These are phyloP conservation scores for Colletotrichum agaves DNA, from an alignment of 2,329 filamentous ascomycete species.

Conservation along the genomic window DNA sequence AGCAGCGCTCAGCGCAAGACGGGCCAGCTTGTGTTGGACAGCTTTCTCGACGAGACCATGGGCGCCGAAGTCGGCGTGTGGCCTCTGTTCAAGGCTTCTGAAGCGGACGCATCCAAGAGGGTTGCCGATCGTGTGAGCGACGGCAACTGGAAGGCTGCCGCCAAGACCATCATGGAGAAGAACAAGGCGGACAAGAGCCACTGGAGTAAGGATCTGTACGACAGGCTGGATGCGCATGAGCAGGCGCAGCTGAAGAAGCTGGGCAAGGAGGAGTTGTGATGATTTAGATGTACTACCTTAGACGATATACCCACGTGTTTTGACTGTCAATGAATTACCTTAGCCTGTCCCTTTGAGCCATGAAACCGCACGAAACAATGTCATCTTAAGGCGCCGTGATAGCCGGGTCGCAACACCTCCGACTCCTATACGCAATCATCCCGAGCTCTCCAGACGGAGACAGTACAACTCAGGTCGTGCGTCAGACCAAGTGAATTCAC, in stretches of 20 bases:
- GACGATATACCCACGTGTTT: conserved; percentile 25
- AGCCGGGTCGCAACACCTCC: too few species aligned
- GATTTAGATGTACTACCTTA: not conserved
- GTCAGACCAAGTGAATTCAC: too few species aligned
- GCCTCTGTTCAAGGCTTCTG: conserved; percentile 50
- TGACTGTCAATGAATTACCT: not conserved
- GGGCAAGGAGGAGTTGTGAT: conserved; percentile 45
- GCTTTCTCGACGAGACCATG: conserved; percentile 74
- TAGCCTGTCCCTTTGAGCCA: too few species aligned
- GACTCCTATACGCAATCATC: too few species aligned
- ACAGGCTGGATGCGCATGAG: conserved; percentile 34
- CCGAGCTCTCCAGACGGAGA: too few species aligned
- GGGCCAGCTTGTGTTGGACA: conserved; percentile 70
- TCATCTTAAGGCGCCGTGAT: too few species aligned
- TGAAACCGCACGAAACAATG: too few species aligned
- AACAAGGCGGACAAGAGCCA: conserved; percentile 31
- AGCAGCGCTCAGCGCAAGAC: conserved; percentile 63
- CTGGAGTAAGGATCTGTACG: conserved; percentile 35
- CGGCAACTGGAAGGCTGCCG: conserved; percentile 31
- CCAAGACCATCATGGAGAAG: conserved; percentile 30
- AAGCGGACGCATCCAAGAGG: conserved; percentile 34
- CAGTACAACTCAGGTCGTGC: too few species aligned
- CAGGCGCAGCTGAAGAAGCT: conserved; percentile 34
- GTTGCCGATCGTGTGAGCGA: conserved; percentile 31
- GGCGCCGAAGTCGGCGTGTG: conserved; percentile 68